Evolutionary conservation across 2,329 filamentous ascomycete genomes (phyloP).

Genomic region (Fusarium subtropicale): DNA sequence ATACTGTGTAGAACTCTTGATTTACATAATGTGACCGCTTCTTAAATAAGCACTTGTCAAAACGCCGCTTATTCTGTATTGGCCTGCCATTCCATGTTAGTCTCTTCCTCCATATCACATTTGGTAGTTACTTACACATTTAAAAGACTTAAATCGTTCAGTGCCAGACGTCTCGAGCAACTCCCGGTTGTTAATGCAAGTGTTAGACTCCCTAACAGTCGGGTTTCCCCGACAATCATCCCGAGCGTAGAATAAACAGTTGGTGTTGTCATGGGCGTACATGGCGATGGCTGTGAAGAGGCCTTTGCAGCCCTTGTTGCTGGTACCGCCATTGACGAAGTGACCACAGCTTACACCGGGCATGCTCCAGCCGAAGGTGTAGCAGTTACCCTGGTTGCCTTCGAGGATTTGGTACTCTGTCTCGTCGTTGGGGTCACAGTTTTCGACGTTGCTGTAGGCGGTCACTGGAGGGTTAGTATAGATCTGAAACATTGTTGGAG

Average conservation of each 20-base stretch:
- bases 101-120: not conserved
- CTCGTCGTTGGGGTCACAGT: not conserved
- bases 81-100: fast-evolving
- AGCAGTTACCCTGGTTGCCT: not conserved
- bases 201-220: not conserved
- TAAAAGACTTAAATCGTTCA: not conserved
- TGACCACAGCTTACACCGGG: not conserved
- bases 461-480: not conserved
- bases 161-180: not conserved
- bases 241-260: not conserved
- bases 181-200: not conserved
- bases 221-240: not conserved
- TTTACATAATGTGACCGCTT: too few relatives aligned
- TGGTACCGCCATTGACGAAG: not conserved
- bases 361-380: not conserved
- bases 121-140: not conserved
- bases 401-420: not conserved
- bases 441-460: not conserved
- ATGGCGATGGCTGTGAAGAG: not conserved
- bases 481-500: not conserved
- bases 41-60: too few relatives aligned
- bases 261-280: not conserved
- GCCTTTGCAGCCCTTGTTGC: not conserved
- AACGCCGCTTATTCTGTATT: not conserved
- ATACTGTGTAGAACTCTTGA: fast-evolving